Conservation (phyloP, 176 grass and related monocot genomes). For the Oryza glumipatula region DNA sequence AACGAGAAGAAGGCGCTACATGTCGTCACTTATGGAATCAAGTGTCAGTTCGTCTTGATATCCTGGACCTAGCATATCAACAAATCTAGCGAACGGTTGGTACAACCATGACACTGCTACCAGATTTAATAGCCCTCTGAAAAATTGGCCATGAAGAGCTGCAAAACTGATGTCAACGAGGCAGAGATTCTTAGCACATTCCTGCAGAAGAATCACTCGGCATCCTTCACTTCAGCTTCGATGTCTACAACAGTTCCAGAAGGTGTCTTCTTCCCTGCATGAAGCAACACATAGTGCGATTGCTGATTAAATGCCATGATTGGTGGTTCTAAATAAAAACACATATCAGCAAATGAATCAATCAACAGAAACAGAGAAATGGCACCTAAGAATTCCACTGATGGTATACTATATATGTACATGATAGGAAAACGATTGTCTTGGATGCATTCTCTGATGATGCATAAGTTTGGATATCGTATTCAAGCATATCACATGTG, state of each 20-base stretch:
- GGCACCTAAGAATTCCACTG: background rate
- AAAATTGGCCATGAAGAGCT: background rate
- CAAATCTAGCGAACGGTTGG: too few relatives aligned
- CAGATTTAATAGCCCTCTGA: background rate
- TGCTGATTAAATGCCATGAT: background rate
- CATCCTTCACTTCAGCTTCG: constrained; percentile 77
- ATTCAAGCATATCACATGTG: background rate
- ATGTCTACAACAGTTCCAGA: constrained; percentile 64
- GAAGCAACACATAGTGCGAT: background rate
- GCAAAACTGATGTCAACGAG: background rate
- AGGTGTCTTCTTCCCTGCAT: constrained; percentile 41
- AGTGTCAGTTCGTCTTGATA: background rate
- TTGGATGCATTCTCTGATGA: background rate
- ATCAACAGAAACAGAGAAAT: background rate
- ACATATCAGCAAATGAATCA: background rate
- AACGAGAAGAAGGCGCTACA: background rate
- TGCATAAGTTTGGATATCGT: background rate
- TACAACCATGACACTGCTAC: background rate
- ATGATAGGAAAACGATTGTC: background rate
- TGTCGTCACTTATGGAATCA: background rate
- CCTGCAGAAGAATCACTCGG: constrained; percentile 36
- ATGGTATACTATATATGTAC: background rate
- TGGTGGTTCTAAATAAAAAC: background rate
- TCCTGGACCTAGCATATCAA: background rate
- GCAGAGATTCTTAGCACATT: background rate